Percentiles rank a stretch among this genome's conserved stretches.
These are phyloP conservation scores for Xylaria multiplex DNA, from an alignment of 2,329 filamentous ascomycete genomes.

Conservation along the genomic window DNA sequence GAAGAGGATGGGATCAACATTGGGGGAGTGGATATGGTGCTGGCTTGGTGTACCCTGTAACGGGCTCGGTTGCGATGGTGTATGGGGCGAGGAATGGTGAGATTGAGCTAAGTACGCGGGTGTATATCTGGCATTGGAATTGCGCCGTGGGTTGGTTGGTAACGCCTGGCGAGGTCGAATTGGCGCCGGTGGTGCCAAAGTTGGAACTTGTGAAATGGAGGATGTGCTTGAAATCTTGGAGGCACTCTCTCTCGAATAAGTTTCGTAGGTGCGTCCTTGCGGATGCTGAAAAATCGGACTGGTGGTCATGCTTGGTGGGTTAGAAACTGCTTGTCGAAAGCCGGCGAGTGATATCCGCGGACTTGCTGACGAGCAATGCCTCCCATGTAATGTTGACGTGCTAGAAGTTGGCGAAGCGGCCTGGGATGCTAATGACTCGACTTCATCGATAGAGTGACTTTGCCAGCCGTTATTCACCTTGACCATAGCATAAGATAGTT, in stretches of 20 bases:
- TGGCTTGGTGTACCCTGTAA: slow-evolving; percentile 52
- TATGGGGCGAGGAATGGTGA: slow-evolving; percentile 58
- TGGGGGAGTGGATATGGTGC: slow-evolving; percentile 51
- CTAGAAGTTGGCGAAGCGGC: slow-evolving; percentile 71
- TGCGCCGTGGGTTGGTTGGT: slow-evolving; percentile 58
- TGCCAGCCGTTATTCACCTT: slow-evolving; percentile 94
- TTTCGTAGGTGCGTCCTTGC: slow-evolving; percentile 53
- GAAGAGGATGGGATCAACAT: slow-evolving; percentile 66
- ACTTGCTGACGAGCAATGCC: slow-evolving; percentile 64
- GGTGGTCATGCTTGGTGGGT: slow-evolving; percentile 45
- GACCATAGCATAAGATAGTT: slow-evolving; percentile 91
- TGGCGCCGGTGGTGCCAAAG: slow-evolving; percentile 64
- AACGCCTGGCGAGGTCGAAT: slow-evolving; percentile 60
- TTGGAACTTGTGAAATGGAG: slow-evolving; percentile 50
- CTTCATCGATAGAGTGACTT: slow-evolving; percentile 77
- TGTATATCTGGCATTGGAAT: slow-evolving; percentile 60
- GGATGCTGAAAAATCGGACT: slow-evolving; percentile 45
- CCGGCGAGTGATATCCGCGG: slow-evolving; percentile 57
- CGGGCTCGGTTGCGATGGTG: slow-evolving; percentile 54
- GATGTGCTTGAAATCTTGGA: slow-evolving; percentile 51
- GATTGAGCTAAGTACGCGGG: slow-evolving; percentile 62
- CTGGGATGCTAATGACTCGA: slow-evolving; percentile 78
- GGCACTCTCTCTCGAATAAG: slow-evolving; percentile 57
- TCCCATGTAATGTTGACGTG: slow-evolving; percentile 64
- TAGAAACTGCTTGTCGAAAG: slow-evolving; percentile 49